Evolutionary conservation across 805 yeast species (phyloP).

Genomic region (Aciculoconidium aculeatum): DNA sequence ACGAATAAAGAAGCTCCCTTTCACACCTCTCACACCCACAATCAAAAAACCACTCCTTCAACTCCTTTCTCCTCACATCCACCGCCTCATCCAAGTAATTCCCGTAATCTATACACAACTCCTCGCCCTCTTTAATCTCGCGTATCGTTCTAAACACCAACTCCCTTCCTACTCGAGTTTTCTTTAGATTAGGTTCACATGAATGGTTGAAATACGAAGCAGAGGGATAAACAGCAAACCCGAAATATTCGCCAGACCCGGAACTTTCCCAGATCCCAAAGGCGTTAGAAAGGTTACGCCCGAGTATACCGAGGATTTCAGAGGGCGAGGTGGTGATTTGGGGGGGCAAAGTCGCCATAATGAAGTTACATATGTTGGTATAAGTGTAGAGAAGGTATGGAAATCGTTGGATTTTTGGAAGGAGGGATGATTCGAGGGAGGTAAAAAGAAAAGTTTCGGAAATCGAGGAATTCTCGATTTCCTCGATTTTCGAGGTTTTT

Average conservation of each 20-base stretch:
- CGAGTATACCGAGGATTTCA: no score
- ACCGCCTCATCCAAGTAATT: slow-evolving; percentile 38
- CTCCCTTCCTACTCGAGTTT: slow-evolving; percentile 33
- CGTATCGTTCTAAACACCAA: slow-evolving; percentile 38
- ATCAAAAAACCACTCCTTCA: slow-evolving; percentile 54
- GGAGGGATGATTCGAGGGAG: no score
- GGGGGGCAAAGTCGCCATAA: slow-evolving; percentile 34
- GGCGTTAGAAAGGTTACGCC: slow-evolving; percentile 60
- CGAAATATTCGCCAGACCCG: slow-evolving; percentile 43
- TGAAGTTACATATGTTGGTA: slow-evolving; percentile 42
- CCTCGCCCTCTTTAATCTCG: slow-evolving; percentile 40
- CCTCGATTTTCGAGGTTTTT: no score
- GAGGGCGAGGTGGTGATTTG: no score
- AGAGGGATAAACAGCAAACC: slow-evolving; percentile 54
- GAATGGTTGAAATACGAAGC: slow-evolving; percentile 69
- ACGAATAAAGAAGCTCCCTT: slow-evolving; percentile 17
- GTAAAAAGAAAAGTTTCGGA: no score
- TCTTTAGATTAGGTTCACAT: slow-evolving; percentile 51
- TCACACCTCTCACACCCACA: slow-evolving; percentile 49
- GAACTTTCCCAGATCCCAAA: slow-evolving; percentile 60
- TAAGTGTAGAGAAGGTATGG: slow-evolving; percentile 47
- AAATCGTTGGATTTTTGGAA: no score
- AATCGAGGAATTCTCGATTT: no score
- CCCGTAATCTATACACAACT: slow-evolving; percentile 59
- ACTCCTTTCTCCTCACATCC: slow-evolving; percentile 33